Evolutionary conservation across 2,329 filamentous ascomycete species (phyloP).

Genomic region (Ophiostoma sp.): DNA sequence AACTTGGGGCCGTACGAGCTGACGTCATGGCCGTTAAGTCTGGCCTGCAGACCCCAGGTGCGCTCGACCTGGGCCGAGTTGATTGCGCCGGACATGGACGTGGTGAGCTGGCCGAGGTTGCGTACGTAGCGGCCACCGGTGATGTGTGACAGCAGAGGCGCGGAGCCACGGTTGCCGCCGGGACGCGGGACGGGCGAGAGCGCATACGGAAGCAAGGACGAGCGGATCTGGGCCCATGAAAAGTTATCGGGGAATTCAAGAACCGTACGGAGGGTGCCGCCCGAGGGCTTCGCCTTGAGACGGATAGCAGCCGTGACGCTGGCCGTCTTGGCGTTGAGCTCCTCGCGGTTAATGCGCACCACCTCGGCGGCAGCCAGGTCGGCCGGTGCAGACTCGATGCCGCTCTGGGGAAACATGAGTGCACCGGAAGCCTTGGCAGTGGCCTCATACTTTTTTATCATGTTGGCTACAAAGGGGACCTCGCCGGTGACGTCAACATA

Average conservation of each 20-base stretch:
- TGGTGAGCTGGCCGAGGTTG: constrained; percentile 52
- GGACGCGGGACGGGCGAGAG: constrained; percentile 52
- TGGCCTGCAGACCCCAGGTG: constrained; percentile 56
- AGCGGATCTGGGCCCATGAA: constrained; percentile 43
- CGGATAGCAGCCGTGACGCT: constrained; percentile 51
- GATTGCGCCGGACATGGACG: constrained; percentile 45
- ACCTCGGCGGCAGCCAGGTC: constrained; percentile 55
- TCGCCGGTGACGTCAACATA: constrained; percentile 62
- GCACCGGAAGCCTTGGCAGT: constrained; percentile 50
- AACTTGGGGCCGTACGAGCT: constrained; percentile 59
- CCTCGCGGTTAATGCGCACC: constrained; percentile 46
- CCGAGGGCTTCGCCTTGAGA: constrained; percentile 49
- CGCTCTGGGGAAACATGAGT: constrained; percentile 57
- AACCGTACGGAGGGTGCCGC: constrained; percentile 64
- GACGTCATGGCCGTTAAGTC: constrained; percentile 40
- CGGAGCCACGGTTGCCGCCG: constrained; percentile 31
- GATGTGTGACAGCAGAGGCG: constrained; percentile 42
- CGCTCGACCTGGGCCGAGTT: constrained; percentile 55
- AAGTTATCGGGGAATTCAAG: constrained; percentile 55
- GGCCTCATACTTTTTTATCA: constrained; percentile 56
- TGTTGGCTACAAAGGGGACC: constrained; percentile 51
- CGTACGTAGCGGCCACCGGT: constrained; percentile 48
- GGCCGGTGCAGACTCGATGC: constrained; percentile 57
- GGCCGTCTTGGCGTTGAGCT: constrained; percentile 45
- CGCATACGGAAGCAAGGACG: constrained; percentile 47